Percentiles rank a stretch among this genome's conserved stretches.
phyloP scores from a whole-genome alignment of 805 yeast genomes.

The Suhomyces xylopsoci region DNA sequence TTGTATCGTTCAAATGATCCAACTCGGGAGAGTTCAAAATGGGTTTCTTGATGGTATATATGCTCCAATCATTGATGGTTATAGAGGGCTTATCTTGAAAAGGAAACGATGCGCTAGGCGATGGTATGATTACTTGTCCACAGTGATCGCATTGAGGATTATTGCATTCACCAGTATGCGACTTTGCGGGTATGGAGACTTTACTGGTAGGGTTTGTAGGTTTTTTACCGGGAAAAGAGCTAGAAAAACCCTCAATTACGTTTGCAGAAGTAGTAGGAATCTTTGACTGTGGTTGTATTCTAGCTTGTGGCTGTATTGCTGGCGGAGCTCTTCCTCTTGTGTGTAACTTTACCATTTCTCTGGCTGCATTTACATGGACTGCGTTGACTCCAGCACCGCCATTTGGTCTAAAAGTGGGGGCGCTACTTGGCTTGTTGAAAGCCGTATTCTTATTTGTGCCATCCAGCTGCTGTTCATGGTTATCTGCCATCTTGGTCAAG shows the following conservation, averaged over 20 bases:
- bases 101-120: slow-evolving; percentile 67
- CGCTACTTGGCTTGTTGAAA: neutral
- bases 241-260: slow-evolving; percentile 4
- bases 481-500: neutral
- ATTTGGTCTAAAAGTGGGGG: slow-evolving; percentile 1
- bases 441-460: neutral
- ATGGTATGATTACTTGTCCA: slow-evolving; percentile 73
- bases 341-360: slow-evolving; percentile 56
- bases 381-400: slow-evolving; percentile 46
- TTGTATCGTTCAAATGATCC: slow-evolving; percentile 56
- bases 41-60: slow-evolving; percentile 70
- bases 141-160: slow-evolving; percentile 59
- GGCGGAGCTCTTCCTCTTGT: slow-evolving; percentile 39
- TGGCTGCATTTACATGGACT: slow-evolving; percentile 56
- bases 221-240: slow-evolving; percentile 15
- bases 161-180: slow-evolving; percentile 34
- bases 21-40: slow-evolving; percentile 73
- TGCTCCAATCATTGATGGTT: slow-evolving; percentile 68
- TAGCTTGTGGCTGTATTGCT: neutral
- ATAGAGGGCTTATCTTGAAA: slow-evolving; percentile 67
- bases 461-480: neutral
- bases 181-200: slow-evolving; percentile 43
- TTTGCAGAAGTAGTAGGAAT: neutral
- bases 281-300: neutral
- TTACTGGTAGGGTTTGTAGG: slow-evolving; percentile 2